Percentiles rank a stretch among this genome's conserved stretches.
Evolutionary conservation across 2,329 filamentous ascomycete species (phyloP).

Genomic region (Ophiostoma himal-ulmi): DNA sequence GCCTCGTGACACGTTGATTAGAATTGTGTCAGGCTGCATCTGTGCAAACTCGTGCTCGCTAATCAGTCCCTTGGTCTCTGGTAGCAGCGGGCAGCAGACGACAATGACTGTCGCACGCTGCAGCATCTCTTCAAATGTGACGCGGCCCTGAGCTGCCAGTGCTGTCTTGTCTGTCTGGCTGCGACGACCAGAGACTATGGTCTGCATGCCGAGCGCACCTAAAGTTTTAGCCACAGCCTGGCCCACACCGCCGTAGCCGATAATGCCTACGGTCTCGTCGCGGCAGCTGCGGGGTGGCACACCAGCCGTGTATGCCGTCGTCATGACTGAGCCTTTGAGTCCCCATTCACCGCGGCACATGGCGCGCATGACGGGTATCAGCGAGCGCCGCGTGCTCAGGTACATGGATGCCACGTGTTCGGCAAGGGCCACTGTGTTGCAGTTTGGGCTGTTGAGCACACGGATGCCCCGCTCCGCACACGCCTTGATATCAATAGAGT

Average conservation of each 20-base stretch:
- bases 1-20: conserved; percentile 35
- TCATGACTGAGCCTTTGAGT: conserved; percentile 27
- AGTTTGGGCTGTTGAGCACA: conserved; percentile 32
- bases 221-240: conserved; percentile 31
- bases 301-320: conserved; percentile 21
- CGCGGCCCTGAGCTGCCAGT: conserved; percentile 12
- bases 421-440: conserved; percentile 30
- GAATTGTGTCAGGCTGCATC: conserved; percentile 29
- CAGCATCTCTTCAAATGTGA: conserved; percentile 27
- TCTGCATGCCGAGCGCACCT: conserved; percentile 32
- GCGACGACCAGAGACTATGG: conserved; percentile 28
- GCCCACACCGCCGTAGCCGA: conserved; percentile 36
- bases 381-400: conserved; percentile 33
- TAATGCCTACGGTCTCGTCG: conserved; percentile 31
- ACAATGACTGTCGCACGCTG: conserved; percentile 31
- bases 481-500: conserved; percentile 29
- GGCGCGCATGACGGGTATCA: conserved; percentile 32
- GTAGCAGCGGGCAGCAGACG: conserved; percentile 34
- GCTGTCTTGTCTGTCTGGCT: conserved; percentile 20
- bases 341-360: conserved; percentile 28
- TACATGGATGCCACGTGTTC: conserved; percentile 31
- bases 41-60: conserved; percentile 25
- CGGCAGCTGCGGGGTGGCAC: conserved; percentile 25
- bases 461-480: conserved; percentile 29
- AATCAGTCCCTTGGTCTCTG: conserved; percentile 30